Percentiles rank a stretch among this genome's conserved stretches.
phyloP scores from a whole-genome alignment of 176 grass and related monocot genomes.

The maize (Zea mays) region Zm-B73-REFERENCE-NAM-5.0 NC_050103.1:14027501-14028000 shows the following conservation, averaged over 20 bases:
- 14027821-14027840: constrained; percentile 30
- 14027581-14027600: constrained; percentile 17
- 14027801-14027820: constrained; percentile 37
- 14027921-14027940: neutral
- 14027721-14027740: constrained; percentile 17
- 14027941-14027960: neutral
- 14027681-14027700: constrained; percentile 48
- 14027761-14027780: constrained; percentile 40
- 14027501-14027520: constrained; percentile 93
- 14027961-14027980: no score
- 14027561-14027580: neutral
- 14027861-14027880: constrained; percentile 23
- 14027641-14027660: constrained; percentile 37
- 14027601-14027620: constrained; percentile 15
- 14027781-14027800: constrained; percentile 40
- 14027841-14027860: constrained; percentile 40
- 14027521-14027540: constrained; percentile 65
- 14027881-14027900: neutral
- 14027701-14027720: constrained; percentile 42
- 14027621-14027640: constrained; percentile 35
- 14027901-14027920: neutral
- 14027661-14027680: constrained; percentile 43
- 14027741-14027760: constrained; percentile 14
- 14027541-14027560: constrained; percentile 28
- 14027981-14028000: no score